phyloP scores from a whole-genome alignment of 2,329 filamentous ascomycete genomes.

The Lojkania enalia region DNA sequence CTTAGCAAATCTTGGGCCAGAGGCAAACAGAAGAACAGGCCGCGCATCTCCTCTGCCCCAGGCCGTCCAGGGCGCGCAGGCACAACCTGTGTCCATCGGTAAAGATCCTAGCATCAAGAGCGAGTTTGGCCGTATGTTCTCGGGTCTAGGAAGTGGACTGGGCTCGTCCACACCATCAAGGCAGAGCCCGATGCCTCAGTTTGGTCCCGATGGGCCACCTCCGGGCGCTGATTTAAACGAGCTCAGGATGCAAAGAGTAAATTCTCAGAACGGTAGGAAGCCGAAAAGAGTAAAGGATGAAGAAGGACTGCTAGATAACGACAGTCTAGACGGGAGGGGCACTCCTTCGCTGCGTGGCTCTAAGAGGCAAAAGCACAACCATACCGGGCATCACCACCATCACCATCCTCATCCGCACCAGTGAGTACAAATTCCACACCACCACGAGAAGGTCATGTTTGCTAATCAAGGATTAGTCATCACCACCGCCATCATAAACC shows the following conservation, averaged over 20 bases:
- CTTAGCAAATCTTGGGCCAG: conserved; percentile 66
- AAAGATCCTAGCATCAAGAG: conserved; percentile 90
- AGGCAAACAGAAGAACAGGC: conserved; percentile 79
- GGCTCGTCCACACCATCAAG: conserved; percentile 60
- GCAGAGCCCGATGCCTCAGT: conserved; percentile 53
- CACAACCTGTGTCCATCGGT: conserved; percentile 74
- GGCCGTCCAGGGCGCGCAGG: conserved; percentile 89
- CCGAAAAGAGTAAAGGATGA: conserved; percentile 75
- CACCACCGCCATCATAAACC: conserved; percentile 60
- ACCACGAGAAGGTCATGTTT: too few relatives aligned
- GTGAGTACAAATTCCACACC: conserved; percentile 49
- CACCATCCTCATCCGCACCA: conserved; percentile 56
- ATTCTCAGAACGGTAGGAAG: conserved; percentile 44
- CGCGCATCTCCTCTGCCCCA: conserved; percentile 87
- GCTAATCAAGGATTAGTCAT: conserved; percentile 37
- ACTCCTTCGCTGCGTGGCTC: conserved; percentile 67
- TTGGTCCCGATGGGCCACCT: conserved; percentile 27
- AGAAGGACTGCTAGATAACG: conserved; percentile 65
- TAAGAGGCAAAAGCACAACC: conserved; percentile 61
- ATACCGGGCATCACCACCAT: conserved; percentile 64
- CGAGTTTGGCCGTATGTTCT: conserved; percentile 93
- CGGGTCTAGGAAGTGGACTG: conserved; percentile 78
- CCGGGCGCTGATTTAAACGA: conserved; percentile 36
- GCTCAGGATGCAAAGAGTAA: conserved; percentile 36
- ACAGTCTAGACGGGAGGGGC: conserved; percentile 65